Base-by-base conservation (phyloP, 306 rosid genomes). In the Quillaja saponaria region DNA sequence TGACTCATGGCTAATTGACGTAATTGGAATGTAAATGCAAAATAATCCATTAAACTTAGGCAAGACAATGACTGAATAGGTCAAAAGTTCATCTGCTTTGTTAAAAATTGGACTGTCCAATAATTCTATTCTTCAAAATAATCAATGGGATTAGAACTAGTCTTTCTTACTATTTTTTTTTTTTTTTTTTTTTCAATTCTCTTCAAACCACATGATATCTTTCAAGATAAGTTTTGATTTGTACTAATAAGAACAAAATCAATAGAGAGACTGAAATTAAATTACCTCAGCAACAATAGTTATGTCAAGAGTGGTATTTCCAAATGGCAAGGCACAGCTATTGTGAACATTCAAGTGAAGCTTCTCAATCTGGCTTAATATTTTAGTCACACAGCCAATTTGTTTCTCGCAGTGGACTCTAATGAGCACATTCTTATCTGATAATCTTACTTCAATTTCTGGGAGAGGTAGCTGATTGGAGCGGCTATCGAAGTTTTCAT, bases 271-370 rank as follows among this genome's bases (percentile, higher is more conserved):
- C 7, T 39, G 37, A 28, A 4, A 8, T 55, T 2, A 25, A 45
- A 44, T 28, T 71, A 88, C 97, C 96, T 77, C 71, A 64, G 95
- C 86, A 71, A 86, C 56, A 62, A 91, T 68, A 47, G 98, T 86
- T 8, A 88, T 64, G 48, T 81, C 85, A 31, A 79, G 50, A 28
- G 83, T 86, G 57, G 84, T 68, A 48, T 63, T 65, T 8, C 88
- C 95, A 62, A 88, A 86, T 11, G 91, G 87, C 47, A 88, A 66
- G 68, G 66, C 67, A 70, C 74, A 78, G 82, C 81, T 84, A 42
- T 78, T 77, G 5, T 82, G 66, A 37, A 88, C 71, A 10, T 69
- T 72, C 56, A 91, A 85, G 21, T 74, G 35, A 50, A 75, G 87
- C 33, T 67, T 82, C 71, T 88, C 84, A 13, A 86, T 56, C 55